Base-by-base conservation (phyloP, 768 basidiomycete species). In the Obba rivulosa region DNA sequence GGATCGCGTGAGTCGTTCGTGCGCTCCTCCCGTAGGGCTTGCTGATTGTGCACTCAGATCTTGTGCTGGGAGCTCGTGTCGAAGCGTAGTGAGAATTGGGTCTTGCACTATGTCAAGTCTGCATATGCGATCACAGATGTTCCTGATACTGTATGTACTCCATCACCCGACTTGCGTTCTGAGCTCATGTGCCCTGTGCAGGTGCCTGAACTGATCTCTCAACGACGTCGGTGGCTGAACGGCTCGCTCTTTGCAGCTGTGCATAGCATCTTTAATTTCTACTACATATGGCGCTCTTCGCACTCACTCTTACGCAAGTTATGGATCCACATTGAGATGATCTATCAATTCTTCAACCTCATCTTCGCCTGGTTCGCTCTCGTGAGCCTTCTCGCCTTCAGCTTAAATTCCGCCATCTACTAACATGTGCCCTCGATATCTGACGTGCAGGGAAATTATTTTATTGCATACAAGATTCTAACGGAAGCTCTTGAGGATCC, bases 31-130 rank as follows among this genome's bases (percentile, higher is more conserved):
- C n/a, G n/a, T n/a, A n/a, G n/a, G n/a, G n/a, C n/a, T n/a, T n/a
- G n/a, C n/a, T n/a, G n/a, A n/a, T n/a, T n/a, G n/a, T 63, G 39
- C 38, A 34, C 17, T 43, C 50, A 83, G 81, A 96, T 97, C 54
- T 73, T 98, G 2, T 97, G 94, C 65, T 97, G 93, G 92, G 94
- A 97, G 64, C 78, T 98, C 18, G 94, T 97, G 23, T 88, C 90
- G n/a, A 98, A 97, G 62, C 81, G 92, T 10, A 84, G 85, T 13
- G 85, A 81, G 2, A 74, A 87, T 20, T 97, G 95, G 95, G 81
- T 87, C 40, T 67, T 99, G 62, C 93, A 97, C 71, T 99, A 94
- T 60, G 93, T 96, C 68, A 94, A 96, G 61, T 91, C 87, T 0
- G 92, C 94, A 2, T 92, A 91, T 56, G 93, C 85, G 2, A 78